Percentiles rank a stretch among this genome's conserved stretches.
phyloP scores from a whole-genome alignment of 2,329 filamentous ascomycete genomes.

The Alternaria gaisen region DNA sequence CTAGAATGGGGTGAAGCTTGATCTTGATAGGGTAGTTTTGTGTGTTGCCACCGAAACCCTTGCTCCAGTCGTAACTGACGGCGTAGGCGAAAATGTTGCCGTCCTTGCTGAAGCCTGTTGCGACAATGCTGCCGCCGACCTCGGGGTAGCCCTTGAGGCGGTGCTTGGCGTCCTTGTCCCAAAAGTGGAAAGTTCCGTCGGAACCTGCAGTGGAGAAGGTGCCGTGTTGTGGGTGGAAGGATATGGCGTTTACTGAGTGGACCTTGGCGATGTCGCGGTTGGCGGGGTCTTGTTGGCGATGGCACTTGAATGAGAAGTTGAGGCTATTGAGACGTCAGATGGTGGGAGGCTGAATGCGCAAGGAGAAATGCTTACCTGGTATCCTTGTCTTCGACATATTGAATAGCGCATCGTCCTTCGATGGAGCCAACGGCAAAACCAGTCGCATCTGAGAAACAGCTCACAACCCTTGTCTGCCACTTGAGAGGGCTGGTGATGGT shows the following conservation, averaged over 20 bases:
- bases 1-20: slow-evolving; percentile 59
- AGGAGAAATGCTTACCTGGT: slow-evolving; percentile 58
- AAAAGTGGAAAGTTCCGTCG: slow-evolving; percentile 97
- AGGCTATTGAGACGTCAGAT: slow-evolving; percentile 55
- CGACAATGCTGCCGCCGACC: slow-evolving; percentile 79
- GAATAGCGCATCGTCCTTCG: slow-evolving; percentile 95
- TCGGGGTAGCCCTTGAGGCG: slow-evolving; percentile 70
- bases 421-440: slow-evolving; percentile 97
- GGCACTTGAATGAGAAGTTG: slow-evolving; percentile 99
- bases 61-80: slow-evolving; percentile 97
- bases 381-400: slow-evolving; percentile 98
- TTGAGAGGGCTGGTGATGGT: slow-evolving; percentile 94
- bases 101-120: slow-evolving; percentile 88
- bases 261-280: slow-evolving; percentile 80
- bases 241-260: slow-evolving; percentile 95
- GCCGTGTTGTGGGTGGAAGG: slow-evolving; percentile 94
- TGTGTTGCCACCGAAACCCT: slow-evolving; percentile 88
- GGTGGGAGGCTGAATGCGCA: background rate
- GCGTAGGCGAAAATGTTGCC: slow-evolving; percentile 73
- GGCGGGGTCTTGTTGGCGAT: slow-evolving; percentile 77
- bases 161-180: slow-evolving; percentile 73
- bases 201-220: slow-evolving; percentile 98
- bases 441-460: slow-evolving; percentile 89
- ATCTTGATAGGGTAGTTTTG: slow-evolving; percentile 63
- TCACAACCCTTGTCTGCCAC: slow-evolving; percentile 96